Percentiles rank a stretch among this genome's conserved stretches.
phyloP scores from a whole-genome alignment of 495 filamentous ascomycete species.

The Trichoderma orchidacearum region DNA sequence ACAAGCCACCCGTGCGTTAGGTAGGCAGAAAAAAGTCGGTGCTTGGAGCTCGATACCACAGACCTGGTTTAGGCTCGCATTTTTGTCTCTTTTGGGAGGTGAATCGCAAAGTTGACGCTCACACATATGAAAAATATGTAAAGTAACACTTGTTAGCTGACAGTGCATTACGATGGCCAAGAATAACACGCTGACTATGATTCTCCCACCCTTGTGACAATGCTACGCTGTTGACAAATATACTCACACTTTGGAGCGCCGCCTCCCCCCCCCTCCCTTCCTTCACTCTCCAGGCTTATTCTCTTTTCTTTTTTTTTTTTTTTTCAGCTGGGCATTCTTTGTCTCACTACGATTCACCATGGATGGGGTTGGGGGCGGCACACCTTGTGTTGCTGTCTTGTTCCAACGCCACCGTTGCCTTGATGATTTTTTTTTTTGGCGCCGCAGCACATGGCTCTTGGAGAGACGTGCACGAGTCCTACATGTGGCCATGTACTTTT shows the following conservation, averaged over 20 bases:
- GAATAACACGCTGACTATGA: too few species aligned
- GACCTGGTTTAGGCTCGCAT: background rate
- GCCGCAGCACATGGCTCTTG: background rate
- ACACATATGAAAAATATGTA: background rate
- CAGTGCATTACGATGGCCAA: background rate
- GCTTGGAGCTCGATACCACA: background rate
- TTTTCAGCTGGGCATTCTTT: background rate
- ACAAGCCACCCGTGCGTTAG: background rate
- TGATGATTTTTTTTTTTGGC: background rate
- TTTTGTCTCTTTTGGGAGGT: background rate
- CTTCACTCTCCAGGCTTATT: background rate
- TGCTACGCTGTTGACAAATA: background rate
- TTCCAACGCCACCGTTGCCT: background rate
- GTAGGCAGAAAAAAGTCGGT: too few species aligned
- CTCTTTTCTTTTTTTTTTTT: background rate
- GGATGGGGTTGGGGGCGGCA: background rate
- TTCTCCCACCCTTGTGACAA: background rate
- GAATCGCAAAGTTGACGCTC: background rate
- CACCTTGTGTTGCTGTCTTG: background rate
- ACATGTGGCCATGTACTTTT: background rate
- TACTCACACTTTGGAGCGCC: too few species aligned
- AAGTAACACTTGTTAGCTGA: background rate
- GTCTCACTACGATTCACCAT: background rate
- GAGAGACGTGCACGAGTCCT: background rate
- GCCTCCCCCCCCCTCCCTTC: background rate